Conservation (phyloP, 805 yeast genomes). For the Wickerhamomyces chaumierensis region DNA sequence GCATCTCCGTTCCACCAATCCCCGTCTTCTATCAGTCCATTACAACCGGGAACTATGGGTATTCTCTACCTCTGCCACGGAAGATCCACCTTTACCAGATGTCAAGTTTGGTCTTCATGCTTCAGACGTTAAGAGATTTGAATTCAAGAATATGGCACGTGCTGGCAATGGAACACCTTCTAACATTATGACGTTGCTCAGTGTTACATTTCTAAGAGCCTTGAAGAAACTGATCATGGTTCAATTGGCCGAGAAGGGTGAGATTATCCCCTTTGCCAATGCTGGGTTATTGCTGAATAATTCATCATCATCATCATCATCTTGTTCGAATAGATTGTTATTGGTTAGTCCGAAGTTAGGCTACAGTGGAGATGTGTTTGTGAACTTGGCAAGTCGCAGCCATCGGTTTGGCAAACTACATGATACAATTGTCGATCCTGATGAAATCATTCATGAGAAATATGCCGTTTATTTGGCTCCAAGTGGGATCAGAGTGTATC, state of each 20-base stretch:
- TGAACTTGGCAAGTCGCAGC: slow-evolving; percentile 23
- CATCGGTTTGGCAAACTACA: slow-evolving; percentile 24
- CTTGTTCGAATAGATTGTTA: slow-evolving; percentile 21
- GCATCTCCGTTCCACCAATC: slow-evolving; percentile 22
- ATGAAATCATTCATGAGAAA: slow-evolving; percentile 13
- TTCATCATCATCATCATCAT: no score
- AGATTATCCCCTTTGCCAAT: slow-evolving; percentile 40
- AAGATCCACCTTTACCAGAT: slow-evolving; percentile 23
- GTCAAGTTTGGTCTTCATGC: slow-evolving; percentile 9
- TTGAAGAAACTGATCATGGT: slow-evolving; percentile 30
- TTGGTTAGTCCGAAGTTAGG: slow-evolving; percentile 38
- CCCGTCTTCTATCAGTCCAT: slow-evolving; percentile 25
- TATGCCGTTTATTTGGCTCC: slow-evolving; percentile 41
- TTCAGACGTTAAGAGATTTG: slow-evolving; percentile 8
- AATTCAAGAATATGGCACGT: slow-evolving; percentile 10
- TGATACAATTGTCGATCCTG: slow-evolving; percentile 10
- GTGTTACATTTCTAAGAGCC: slow-evolving; percentile 39
- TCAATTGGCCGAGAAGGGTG: slow-evolving; percentile 22
- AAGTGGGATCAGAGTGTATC: slow-evolving; percentile 39
- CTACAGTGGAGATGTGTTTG: slow-evolving; percentile 31
- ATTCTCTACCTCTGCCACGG: slow-evolving; percentile 26
- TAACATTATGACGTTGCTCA: slow-evolving; percentile 21
- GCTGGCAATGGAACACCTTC: slow-evolving; percentile 15
- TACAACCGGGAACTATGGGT: slow-evolving; percentile 33
- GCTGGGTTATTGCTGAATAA: slow-evolving; percentile 23